phyloP scores from a whole-genome alignment of 192 early-diverging fungal species.

The Allomyces javanicus region DNA sequence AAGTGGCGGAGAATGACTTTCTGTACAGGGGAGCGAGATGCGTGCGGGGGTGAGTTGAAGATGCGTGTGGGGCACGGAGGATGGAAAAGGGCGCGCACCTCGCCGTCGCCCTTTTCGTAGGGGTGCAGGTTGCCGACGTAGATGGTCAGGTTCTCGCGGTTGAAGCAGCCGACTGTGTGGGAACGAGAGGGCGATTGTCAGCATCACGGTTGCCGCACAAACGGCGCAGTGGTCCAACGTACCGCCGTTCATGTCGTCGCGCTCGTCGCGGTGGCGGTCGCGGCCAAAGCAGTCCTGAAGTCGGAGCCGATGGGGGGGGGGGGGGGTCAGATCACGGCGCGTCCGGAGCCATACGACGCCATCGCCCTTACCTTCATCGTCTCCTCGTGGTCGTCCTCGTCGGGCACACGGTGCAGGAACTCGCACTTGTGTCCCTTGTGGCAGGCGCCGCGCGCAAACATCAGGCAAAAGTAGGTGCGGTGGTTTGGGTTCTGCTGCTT shows the following conservation, averaged over 20 bases:
- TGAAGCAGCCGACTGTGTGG: conserved; percentile 53
- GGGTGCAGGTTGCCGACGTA: conserved; percentile 45
- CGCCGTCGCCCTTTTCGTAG: conserved; percentile 17
- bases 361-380: conserved; percentile 23
- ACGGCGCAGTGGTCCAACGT: conserved; percentile 2
- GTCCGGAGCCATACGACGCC: too few relatives aligned
- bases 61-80: background rate
- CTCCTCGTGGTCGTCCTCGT: conserved; percentile 21
- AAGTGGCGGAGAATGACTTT: background rate
- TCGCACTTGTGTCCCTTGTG: conserved; percentile 35
- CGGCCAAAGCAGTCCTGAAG: conserved; percentile 54
- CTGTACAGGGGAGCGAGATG: conserved; percentile 18
- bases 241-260: conserved; percentile 44
- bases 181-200: too few relatives aligned
- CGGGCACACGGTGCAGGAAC: conserved; percentile 31
- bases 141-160: conserved; percentile 45
- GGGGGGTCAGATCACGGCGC: conserved; percentile 8
- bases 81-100: background rate
- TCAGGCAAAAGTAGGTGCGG: conserved; percentile 52
- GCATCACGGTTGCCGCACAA: too few relatives aligned
- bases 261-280: conserved; percentile 31
- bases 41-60: conserved; percentile 7
- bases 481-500: conserved; percentile 14
- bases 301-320: too few relatives aligned
- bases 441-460: conserved; percentile 68